Conservation (phyloP, 2,329 filamentous ascomycete species). For the Colletotrichum musae region DNA sequence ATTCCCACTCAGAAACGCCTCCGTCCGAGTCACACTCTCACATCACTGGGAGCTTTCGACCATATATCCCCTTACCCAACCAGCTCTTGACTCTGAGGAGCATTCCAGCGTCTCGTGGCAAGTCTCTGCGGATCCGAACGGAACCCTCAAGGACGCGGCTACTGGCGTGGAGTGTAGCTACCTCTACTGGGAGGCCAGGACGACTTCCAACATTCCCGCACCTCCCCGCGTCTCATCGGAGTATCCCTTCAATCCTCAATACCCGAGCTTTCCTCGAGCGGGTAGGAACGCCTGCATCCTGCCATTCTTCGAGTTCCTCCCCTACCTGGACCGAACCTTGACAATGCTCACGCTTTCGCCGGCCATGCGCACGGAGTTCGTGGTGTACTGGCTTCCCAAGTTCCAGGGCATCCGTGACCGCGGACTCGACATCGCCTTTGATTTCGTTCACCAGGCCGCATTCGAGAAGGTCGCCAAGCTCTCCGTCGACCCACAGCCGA, state of each 20-base stretch:
- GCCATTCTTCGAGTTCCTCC: slow-evolving; percentile 18
- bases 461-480: slow-evolving; percentile 20
- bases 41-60: slow-evolving; percentile 4
- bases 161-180: background rate
- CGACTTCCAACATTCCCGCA: no score
- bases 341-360: slow-evolving; percentile 27
- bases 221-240: background rate
- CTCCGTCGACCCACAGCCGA: background rate
- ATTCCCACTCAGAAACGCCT: background rate
- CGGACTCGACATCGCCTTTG: slow-evolving; percentile 19
- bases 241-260: slow-evolving; percentile 9
- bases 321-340: slow-evolving; percentile 32
- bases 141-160: background rate
- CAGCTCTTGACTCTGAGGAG: background rate
- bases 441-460: slow-evolving; percentile 38
- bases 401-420: slow-evolving; percentile 24
- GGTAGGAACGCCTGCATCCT: background rate
- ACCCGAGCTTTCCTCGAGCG: no score
- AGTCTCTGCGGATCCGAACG: background rate
- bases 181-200: slow-evolving; percentile 31
- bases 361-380: slow-evolving; percentile 41
- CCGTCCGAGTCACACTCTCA: slow-evolving; percentile 5
- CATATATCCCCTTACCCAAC: slow-evolving; percentile 6
- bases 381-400: slow-evolving; percentile 38
- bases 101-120: background rate